Conservation (phyloP, 2,329 filamentous ascomycete species). For the Colletotrichum cordylinicola region DNA sequence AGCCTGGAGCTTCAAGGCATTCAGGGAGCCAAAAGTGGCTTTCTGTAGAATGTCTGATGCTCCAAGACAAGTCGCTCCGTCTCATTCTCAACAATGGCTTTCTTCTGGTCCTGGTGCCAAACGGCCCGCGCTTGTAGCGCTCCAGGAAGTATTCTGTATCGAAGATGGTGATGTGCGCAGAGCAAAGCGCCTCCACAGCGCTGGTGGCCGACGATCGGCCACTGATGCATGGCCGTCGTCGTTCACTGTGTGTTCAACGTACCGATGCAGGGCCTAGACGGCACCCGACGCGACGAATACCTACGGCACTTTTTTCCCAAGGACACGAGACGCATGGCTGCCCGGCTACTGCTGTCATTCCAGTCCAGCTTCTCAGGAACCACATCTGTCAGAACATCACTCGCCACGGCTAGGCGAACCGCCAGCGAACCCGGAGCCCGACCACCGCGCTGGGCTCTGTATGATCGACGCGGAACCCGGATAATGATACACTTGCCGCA, state of each 20-base stretch:
- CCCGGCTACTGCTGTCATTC: not conserved
- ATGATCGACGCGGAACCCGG: constrained; percentile 17
- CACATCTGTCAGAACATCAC: not conserved
- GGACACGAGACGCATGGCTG: not conserved
- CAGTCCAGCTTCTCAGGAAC: not conserved
- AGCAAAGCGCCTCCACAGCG: not conserved
- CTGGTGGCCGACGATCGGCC: not conserved
- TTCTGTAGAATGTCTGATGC: not conserved
- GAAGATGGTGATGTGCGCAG: not conserved
- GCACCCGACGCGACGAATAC: not conserved
- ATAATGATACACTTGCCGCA: constrained; percentile 17
- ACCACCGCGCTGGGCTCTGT: not conserved
- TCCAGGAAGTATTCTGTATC: not conserved
- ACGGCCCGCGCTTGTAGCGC: not conserved
- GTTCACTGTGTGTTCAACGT: not conserved
- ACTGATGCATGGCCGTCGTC: not conserved
- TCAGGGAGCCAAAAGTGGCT: not conserved
- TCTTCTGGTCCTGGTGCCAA: constrained; percentile 1
- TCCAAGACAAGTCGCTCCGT: constrained; percentile 1
- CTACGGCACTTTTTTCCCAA: not conserved
- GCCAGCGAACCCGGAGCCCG: not conserved
- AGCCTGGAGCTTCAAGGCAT: not conserved
- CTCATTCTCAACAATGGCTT: not conserved
- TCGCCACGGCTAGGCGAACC: not conserved
- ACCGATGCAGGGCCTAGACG: not conserved